A percentile compares a stretch with the other conserved stretches of the same genome.
Conservation (phyloP, 192 early-diverging fungal genomes). For the Coemansia sp. region DNA sequence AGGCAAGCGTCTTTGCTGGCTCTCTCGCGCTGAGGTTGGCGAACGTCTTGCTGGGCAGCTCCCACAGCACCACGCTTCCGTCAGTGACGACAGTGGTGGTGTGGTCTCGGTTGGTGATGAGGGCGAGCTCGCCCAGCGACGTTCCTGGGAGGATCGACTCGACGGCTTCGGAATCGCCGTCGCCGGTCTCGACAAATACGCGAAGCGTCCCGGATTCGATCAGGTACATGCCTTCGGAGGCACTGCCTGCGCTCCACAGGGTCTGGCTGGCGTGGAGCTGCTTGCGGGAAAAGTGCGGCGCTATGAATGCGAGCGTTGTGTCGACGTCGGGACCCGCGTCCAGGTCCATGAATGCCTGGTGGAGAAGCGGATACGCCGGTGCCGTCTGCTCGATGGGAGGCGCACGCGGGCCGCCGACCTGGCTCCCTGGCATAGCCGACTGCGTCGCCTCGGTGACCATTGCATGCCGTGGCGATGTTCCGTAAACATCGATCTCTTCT, state of each 20-base stretch:
- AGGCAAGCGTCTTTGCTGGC: slow-evolving; percentile 65
- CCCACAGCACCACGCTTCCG: slow-evolving; percentile 67
- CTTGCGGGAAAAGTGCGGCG: slow-evolving; percentile 60
- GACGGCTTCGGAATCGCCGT: slow-evolving; percentile 33
- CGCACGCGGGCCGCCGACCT: not conserved
- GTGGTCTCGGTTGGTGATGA: slow-evolving; percentile 59
- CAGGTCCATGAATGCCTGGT: slow-evolving; percentile 62
- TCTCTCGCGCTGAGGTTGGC: slow-evolving; percentile 62
- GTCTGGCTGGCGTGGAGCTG: slow-evolving; percentile 50
- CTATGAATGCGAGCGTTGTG: slow-evolving; percentile 55
- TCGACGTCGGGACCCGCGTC: slow-evolving; percentile 41
- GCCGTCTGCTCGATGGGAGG: slow-evolving; percentile 5
- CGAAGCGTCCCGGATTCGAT: slow-evolving; percentile 72
- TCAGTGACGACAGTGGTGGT: slow-evolving; percentile 59
- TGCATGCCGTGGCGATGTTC: slow-evolving; percentile 33
- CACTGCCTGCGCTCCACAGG: slow-evolving; percentile 63
- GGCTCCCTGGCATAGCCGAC: slow-evolving; percentile 26
- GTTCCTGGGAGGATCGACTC: slow-evolving; percentile 91
- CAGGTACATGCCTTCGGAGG: slow-evolving; percentile 60
- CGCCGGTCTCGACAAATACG: slow-evolving; percentile 45
- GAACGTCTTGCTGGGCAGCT: slow-evolving; percentile 58
- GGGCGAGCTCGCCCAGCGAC: slow-evolving; percentile 79
- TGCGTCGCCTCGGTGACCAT: slow-evolving; percentile 40
- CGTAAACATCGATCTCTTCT: slow-evolving; percentile 19
- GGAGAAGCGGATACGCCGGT: slow-evolving; percentile 51